Evolutionary conservation across 1,139 yeast species (phyloP), one percentile per base, ranked within the genome.

Genomic region (Sugiyamaella neomexicana): DNA sequence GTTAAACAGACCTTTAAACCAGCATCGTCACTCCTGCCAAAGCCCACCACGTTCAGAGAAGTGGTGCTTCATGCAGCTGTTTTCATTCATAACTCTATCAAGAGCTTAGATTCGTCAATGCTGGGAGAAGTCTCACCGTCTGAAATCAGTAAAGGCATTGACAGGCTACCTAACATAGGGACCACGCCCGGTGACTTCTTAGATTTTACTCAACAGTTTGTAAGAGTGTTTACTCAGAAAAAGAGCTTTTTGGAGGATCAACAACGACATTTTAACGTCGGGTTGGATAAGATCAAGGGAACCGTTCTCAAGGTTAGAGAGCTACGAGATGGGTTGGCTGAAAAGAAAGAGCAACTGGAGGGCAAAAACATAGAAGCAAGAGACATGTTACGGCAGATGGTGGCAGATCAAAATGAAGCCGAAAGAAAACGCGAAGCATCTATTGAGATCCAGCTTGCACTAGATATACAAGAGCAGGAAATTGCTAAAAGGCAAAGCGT

Each of bases 361-460:
- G 53, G 51, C 0, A 91, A 90, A 60, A 89, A 86, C 58, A 65
- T 68, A 15, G 88, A 86, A 60, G 97, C 97, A 0, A 79, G 81
- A 57, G 71, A 72, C 17, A 87, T 89, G 78, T 76, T 93, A 51
- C 82, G 84, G 61, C 81, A 76, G 52, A 89, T 93, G 89, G 77
- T 93, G n/a, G 73, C 79, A 0, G 95, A 89, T 51, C 98, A 93
- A 66, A 90, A 89, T 66, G 96, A 90, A 64, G 95, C 97, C 0
- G 98, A 93, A 68, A 75, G 97, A 57, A 89, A 86, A 61, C 88
- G 86, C 57, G 96, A 87, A 58, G 91, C 95, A 15, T 89, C 97
- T 0, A 74, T 87, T 10, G 86, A 82, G 47, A 86, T 93, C 8
- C 90, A 86, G 63, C 80, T 77, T 36, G 86, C 89, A 12, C 74